phyloP scores from a whole-genome alignment of 352 stramenopile species.

The Phytophthora quininea region DNA sequence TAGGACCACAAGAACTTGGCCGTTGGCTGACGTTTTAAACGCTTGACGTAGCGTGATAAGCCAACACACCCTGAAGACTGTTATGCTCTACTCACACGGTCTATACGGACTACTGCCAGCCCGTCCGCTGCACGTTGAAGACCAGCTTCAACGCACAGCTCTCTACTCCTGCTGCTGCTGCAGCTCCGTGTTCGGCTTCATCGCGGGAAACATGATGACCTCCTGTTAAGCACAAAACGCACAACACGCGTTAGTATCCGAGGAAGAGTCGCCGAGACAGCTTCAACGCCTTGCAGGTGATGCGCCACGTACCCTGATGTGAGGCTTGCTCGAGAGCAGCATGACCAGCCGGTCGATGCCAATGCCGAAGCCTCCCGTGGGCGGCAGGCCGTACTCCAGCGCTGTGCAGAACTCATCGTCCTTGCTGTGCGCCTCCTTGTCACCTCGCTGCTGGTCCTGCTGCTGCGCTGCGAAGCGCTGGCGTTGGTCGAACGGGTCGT shows the following conservation, averaged over 20 bases:
- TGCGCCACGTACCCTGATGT: slow-evolving; percentile 89
- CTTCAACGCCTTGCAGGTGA: background rate
- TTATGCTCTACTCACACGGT: background rate
- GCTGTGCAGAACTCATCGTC: slow-evolving; percentile 98
- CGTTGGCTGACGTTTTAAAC: too few relatives aligned
- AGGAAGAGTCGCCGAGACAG: background rate
- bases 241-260: slow-evolving; percentile 3
- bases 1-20: too few relatives aligned
- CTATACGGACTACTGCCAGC: background rate
- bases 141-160: slow-evolving; percentile 25
- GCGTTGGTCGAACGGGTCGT: slow-evolving; percentile 97
- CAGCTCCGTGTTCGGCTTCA: slow-evolving; percentile 89
- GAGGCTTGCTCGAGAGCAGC: slow-evolving; percentile 98
- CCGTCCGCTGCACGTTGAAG: slow-evolving; percentile 23
- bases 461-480: slow-evolving; percentile 95
- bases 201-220: slow-evolving; percentile 99
- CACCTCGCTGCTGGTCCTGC: slow-evolving; percentile 77
- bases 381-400: slow-evolving; percentile 97
- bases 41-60: too few relatives aligned
- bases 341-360: slow-evolving; percentile 98
- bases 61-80: background rate
- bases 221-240: slow-evolving; percentile 80
- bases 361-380: slow-evolving; percentile 97
- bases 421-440: slow-evolving; percentile 91
- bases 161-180: background rate